Evolutionary conservation across 192 early-diverging fungal genomes (phyloP).

Genomic region (Rhizophagus sp.): DNA sequence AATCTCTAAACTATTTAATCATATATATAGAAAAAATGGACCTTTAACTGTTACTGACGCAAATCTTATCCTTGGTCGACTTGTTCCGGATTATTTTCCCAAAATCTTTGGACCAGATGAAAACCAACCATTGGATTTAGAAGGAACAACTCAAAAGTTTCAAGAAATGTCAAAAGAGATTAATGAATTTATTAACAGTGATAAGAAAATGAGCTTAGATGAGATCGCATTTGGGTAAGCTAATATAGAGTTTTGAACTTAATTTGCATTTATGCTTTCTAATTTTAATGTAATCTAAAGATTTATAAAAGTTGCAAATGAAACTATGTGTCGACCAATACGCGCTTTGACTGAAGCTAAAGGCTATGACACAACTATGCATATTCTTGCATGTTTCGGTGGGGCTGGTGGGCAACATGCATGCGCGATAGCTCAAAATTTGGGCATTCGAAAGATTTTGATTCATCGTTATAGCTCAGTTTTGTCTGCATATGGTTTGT

Average conservation of each 20-base stretch:
- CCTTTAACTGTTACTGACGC: constrained; percentile 93
- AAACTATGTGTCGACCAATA: constrained; percentile 95
- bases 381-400: constrained; percentile 90
- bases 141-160: constrained; percentile 65
- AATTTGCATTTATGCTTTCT: neutral
- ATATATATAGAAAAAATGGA: constrained; percentile 71
- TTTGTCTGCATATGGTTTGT: constrained; percentile 91
- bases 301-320: constrained; percentile 95
- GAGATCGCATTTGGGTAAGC: constrained; percentile 83
- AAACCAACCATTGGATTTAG: constrained; percentile 74
- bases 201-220: constrained; percentile 67
- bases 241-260: neutral
- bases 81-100: constrained; percentile 87
- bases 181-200: constrained; percentile 53
- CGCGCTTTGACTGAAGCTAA: constrained; percentile 89
- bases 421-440: constrained; percentile 83
- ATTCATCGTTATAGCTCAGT: constrained; percentile 90
- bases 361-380: constrained; percentile 83
- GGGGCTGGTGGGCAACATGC: constrained; percentile 97
- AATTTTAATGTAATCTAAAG: constrained; percentile 10
- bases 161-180: constrained; percentile 63
- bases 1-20: neutral
- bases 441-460: constrained; percentile 85
- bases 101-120: constrained; percentile 91
- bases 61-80: constrained; percentile 85